Evolutionary conservation across 2,329 filamentous ascomycete species (phyloP), one percentile per base, ranked within the genome.

Genomic region (Xylaria hypoxylon): DNA sequence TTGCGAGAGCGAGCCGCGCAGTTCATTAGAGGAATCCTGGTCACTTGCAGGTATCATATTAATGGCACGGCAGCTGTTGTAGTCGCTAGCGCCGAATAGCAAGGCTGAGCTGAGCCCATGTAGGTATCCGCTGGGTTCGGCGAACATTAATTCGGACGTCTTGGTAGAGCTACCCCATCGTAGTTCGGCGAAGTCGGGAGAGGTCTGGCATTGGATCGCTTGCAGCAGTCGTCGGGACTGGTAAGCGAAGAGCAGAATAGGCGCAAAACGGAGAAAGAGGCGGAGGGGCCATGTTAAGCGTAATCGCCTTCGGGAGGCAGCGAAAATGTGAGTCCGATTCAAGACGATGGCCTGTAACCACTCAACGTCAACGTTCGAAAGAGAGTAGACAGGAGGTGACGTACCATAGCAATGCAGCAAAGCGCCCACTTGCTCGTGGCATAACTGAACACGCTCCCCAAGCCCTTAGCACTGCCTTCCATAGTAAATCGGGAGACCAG

Each of bases 291-390:
- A 95, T 62, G 86, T 86, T 2, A 98, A 84, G 10, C 87, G 86
- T n/a, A 97, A 83, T 59, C 92, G 89, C 59, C 94, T 87, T 68
- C 96, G 86, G 15, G 93, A 95, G 0, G 94, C 95, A 47, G 94
- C 95, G 79, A 97, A 98, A 72, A 98, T 96, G 65, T 94, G 90
- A 6, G 96, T 96, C 64, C 96, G 89, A 77, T 98, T 98, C 26
- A 98, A 84, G 64, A 97, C 82, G 65, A 98, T 87, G 24, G 93
- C 93, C 87, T 90, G 67, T 26, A 58, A 33, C 45, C 48, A 38
- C 48, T 53, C 15, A 35, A 62, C 22, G 67, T 71, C 62, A 73
- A 69, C 48, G 52, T 7, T 57, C 5, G 26, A 15, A 19, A 31
- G 22, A 31, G 45, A 35, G 53, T 5, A 31, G 22, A 47, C 8